A percentile compares a stretch with the other conserved stretches of the same genome.
Evolutionary conservation across 345 rosid species (phyloP).

Genomic region (Salix exigua): DNA sequence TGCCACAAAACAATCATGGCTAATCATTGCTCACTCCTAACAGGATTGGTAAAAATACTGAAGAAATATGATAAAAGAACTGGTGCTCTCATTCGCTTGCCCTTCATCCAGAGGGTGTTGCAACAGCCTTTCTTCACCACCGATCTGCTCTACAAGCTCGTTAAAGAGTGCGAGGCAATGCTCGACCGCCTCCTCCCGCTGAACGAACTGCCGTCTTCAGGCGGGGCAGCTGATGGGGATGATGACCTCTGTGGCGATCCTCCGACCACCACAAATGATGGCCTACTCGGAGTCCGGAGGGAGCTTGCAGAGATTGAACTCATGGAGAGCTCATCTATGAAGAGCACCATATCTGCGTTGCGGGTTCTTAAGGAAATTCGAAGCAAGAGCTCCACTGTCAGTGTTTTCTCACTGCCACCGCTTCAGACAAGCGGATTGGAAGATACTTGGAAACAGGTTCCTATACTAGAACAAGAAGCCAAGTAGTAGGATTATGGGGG

Average conservation of each 20-base stretch:
- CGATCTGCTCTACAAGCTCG: conserved; percentile 72
- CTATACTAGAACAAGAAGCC: conserved; percentile 74
- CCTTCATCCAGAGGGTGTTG: conserved; percentile 85
- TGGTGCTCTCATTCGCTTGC: conserved; percentile 82
- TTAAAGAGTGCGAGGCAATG: conserved; percentile 79
- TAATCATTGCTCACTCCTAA: not conserved
- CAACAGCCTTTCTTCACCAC: conserved; percentile 94
- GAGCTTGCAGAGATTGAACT: conserved; percentile 63
- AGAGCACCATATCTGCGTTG: conserved; percentile 75
- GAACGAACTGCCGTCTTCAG: conserved; percentile 21
- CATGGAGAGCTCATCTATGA: conserved; percentile 73
- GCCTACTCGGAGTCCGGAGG: conserved; percentile 32
- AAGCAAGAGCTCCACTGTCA: conserved; percentile 80
- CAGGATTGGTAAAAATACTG: conserved; percentile 88
- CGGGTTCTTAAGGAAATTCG: conserved; percentile 72
- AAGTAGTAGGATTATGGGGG: conserved; percentile 31
- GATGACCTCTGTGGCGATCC: conserved; percentile 26
- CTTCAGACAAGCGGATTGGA: conserved; percentile 62
- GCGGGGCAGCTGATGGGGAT: conserved; percentile 25
- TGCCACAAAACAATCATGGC: not conserved
- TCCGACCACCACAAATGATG: conserved; percentile 29
- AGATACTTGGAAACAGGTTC: conserved; percentile 71
- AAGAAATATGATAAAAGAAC: conserved; percentile 97
- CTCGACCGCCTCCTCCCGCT: conserved; percentile 65
- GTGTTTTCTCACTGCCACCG: conserved; percentile 83